Base-by-base conservation (phyloP, 1,284 basidiomycete species). In the Cutaneotrichosporon arboriforme region DNA sequence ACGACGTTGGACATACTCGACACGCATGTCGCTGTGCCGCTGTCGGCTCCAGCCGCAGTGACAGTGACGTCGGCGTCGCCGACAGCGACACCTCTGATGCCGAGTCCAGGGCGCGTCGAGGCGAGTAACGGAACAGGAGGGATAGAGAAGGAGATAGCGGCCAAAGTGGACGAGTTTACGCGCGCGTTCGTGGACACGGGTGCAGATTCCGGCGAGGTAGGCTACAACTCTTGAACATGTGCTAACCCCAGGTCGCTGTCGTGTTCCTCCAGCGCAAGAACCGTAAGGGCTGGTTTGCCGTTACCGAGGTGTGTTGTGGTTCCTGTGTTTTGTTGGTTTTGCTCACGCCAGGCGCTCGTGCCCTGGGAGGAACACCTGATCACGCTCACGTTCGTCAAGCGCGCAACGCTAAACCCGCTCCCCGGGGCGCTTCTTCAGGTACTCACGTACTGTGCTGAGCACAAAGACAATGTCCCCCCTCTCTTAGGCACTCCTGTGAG, bases 351-450 rank as follows among this genome's bases (percentile, higher is more conserved):
- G 68, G 69, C 71, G 38, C 61, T 70, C 37, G 59, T 74, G 4
- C 72, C 72, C 20, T 74, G 69, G 69, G 72, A 74, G 56, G 72
- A 71, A 52, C 72, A 74, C 51, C 59, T 74, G 22, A 68, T 74
- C 49, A 68, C 64, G 5, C 49, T 56, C 57, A 60, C 44, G 12
- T 52, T 57, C 20, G 54, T 51, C 21, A 55, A 52, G 39, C 42
- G 58, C 13, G 55, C 55, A 5, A 49, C 58, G 18, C 41, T 51
- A 9, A 62, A 59, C 36, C 52, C 62, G 18, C 54, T 74, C 7
- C 54, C 60, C 1, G 49, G 33, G 0, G 66, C 69, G n/a, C 51
- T 74, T 3, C 46, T 70, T 22, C 62, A 67, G 54, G 52, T 70
- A 5, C 44, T 66, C 20, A 66, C 61, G 5, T 74, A 69, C 46